Base-by-base conservation (phyloP, 1,284 basidiomycete genomes). In the Kwoniella shivajii region DNA sequence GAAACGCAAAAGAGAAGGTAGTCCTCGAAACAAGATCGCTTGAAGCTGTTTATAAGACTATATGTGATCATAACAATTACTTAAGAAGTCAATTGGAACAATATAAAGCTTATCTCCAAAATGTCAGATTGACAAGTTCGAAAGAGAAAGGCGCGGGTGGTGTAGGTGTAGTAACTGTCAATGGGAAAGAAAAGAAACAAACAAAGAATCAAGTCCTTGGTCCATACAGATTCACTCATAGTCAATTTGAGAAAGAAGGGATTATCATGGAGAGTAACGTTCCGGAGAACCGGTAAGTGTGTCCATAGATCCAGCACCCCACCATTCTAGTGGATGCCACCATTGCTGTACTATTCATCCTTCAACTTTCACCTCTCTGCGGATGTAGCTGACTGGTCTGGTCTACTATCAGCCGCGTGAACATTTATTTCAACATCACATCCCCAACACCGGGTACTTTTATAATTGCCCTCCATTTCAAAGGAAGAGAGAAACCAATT, bases 191-290 rank as follows among this genome's bases (percentile, higher is more conserved):
- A 83, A 92, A 92, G 84, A 97, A 96, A 79, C 86, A 86, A 46
- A 75, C 82, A 37, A 92, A 94, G 76, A 84, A 87, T n/a, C 86
- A 89, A 49, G 87, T 89, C 14, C 84, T 96, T 49, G 95, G 95
- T 2, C 95, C 95, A 14, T 97, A 96, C 79, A 85, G 94, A 61
- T 99, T 97, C 74, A 98, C 94, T 3, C 95, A 99, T 76, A 89
- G 90, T 33, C 96, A 99, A 78, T 82, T 99, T 70, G 96, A 99
- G 82, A 99, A 97, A 80, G 96, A 99, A 79, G 93, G 93, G n/a
- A 94, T 99, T 69, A 98, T 99, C 69, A 90, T 96, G 48, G 92
- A 97, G 77, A 96, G 92, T 73, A 97, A 96, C 75, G 96, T 99
- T 39, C 96, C 96, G 3, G 95, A 98, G 75, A 97, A 96, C 73